Evolutionary conservation across 257 asterid genomes (phyloP).

Genomic region (Salvia hispanica): DNA sequence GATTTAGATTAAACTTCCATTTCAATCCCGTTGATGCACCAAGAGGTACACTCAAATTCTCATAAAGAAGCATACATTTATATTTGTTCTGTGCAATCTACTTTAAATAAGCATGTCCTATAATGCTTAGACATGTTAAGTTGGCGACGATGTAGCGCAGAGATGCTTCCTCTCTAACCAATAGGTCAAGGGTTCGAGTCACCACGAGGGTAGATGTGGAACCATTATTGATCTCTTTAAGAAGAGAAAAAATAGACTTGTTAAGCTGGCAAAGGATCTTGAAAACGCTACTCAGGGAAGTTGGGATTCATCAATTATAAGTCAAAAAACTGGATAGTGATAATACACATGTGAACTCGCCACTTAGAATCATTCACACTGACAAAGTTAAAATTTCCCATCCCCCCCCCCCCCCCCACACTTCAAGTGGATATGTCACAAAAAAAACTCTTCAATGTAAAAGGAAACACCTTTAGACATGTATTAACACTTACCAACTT

Average conservation of each 20-base stretch:
- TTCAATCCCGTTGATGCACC: constrained; percentile 6
- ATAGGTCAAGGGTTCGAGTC: no score
- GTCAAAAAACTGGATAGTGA: background rate
- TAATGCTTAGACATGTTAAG: background rate
- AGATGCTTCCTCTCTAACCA: no score
- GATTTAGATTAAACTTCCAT: background rate
- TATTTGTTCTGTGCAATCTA: background rate
- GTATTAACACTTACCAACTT: constrained; percentile 61
- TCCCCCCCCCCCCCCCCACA: no score
- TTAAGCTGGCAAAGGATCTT: background rate
- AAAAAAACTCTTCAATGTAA: background rate
- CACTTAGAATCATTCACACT: background rate
- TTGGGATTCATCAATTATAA: background rate
- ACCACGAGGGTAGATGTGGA: no score
- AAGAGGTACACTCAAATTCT: background rate
- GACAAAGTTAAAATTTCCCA: background rate
- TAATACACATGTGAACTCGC: background rate
- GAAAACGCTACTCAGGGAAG: background rate
- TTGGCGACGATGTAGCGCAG: no score
- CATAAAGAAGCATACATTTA: background rate
- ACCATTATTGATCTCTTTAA: no score
- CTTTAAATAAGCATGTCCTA: background rate
- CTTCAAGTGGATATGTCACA: background rate
- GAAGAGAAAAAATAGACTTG: background rate
- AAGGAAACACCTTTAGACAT: constrained; percentile 24